A percentile compares a stretch with the other conserved stretches of the same genome.
phyloP scores from a whole-genome alignment of 2,329 filamentous ascomycete species.

The Diplodia mutila region DNA sequence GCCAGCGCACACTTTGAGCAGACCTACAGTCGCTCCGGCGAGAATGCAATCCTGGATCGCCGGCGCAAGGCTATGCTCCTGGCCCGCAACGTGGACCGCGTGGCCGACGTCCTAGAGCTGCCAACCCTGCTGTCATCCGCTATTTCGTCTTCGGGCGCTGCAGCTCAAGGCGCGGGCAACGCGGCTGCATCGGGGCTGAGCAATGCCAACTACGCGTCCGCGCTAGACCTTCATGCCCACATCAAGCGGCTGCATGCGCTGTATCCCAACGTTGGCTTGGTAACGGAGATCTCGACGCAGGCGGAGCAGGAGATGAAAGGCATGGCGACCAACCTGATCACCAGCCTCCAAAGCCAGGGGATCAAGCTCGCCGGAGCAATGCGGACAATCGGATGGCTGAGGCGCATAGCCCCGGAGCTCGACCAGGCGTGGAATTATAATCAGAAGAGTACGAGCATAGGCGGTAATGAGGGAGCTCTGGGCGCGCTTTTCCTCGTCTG shows the following conservation, averaged over 20 bases:
- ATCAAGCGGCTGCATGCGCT: conserved; percentile 82
- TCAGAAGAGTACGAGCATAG: conserved; percentile 31
- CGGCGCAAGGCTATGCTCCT: conserved; percentile 81
- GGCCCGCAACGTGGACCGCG: conserved; percentile 82
- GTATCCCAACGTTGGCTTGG: conserved; percentile 77
- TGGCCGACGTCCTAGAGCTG: conserved; percentile 89
- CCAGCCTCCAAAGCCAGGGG: conserved; percentile 72
- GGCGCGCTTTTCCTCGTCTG: conserved; percentile 87
- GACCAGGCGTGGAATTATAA: conserved; percentile 49
- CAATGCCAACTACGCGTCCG: conserved; percentile 79
- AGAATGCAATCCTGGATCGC: conserved; percentile 66
- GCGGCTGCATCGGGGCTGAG: conserved; percentile 37
- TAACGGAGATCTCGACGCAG: conserved; percentile 73
- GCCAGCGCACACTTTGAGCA: conserved; percentile 79
- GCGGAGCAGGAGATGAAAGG: conserved; percentile 86
- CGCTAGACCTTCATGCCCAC: conserved; percentile 90
- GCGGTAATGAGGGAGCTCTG: conserved; percentile 64
- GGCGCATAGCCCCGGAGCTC: conserved; percentile 82
- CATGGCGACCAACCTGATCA: conserved; percentile 83
- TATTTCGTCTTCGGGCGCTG: conserved; percentile 56
- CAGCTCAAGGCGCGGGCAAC: conserved; percentile 51
- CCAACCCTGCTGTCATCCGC: conserved; percentile 83
- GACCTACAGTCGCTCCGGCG: conserved; percentile 75
- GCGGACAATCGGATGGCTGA: conserved; percentile 87
- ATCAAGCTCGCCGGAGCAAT: conserved; percentile 89